Evolutionary conservation across 257 asterid genomes (phyloP).

Genomic region (Solanum rostratum): DNA sequence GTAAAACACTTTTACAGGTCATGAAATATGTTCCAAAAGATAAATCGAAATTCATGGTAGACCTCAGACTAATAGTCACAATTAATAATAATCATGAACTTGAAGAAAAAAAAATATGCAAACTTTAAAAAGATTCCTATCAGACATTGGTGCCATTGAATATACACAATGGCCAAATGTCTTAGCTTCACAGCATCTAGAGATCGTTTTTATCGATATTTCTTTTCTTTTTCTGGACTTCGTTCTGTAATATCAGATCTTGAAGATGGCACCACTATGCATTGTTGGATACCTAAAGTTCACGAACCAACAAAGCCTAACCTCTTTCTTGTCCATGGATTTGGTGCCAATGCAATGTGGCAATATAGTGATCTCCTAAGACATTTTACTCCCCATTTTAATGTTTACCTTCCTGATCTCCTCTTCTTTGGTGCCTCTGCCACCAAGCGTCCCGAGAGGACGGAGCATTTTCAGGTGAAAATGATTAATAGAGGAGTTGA

Average conservation of each 20-base stretch:
- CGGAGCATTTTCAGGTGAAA: slow-evolving; percentile 71
- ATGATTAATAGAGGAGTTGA: background rate
- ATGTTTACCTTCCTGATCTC: slow-evolving; percentile 87
- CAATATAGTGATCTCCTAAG: slow-evolving; percentile 83
- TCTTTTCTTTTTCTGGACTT: slow-evolving; percentile 74
- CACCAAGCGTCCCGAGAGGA: slow-evolving; percentile 56
- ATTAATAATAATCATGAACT: background rate
- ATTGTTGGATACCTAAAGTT: slow-evolving; percentile 77
- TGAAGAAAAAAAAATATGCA: background rate
- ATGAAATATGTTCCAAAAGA: background rate
- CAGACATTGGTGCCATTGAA: background rate
- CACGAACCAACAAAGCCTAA: slow-evolving; percentile 41
- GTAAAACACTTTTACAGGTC: background rate
- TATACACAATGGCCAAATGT: slow-evolving; percentile 33
- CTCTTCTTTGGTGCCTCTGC: slow-evolving; percentile 73
- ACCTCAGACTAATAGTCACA: background rate
- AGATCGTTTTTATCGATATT: slow-evolving; percentile 64
- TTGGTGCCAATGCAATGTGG: slow-evolving; percentile 99
- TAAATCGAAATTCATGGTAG: background rate
- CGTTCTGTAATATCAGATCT: slow-evolving; percentile 47
- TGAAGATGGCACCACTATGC: slow-evolving; percentile 66
- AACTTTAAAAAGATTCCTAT: background rate
- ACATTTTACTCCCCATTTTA: slow-evolving; percentile 67
- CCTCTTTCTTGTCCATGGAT: slow-evolving; percentile 70
- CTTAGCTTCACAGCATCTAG: slow-evolving; percentile 84